Evolutionary conservation across 495 filamentous ascomycete species (phyloP).

Genomic region (Xylaria palmicola): DNA sequence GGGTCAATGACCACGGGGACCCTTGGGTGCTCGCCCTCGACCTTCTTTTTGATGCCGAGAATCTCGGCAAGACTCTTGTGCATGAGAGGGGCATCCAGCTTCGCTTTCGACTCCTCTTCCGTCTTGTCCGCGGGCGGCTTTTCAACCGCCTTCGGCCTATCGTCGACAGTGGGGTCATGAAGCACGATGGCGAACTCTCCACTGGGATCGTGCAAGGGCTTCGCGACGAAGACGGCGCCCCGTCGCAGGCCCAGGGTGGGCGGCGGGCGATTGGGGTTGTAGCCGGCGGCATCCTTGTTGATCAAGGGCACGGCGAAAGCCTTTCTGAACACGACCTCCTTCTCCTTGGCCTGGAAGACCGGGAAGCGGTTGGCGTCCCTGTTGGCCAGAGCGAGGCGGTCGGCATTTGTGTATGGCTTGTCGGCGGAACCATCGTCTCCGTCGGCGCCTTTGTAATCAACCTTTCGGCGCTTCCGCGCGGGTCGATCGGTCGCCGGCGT

Average conservation of each 20-base stretch:
- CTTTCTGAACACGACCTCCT: constrained; percentile 73
- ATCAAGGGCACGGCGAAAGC: constrained; percentile 84
- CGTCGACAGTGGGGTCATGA: constrained; percentile 92
- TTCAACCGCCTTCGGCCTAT: constrained; percentile 60
- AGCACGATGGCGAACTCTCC: constrained; percentile 97
- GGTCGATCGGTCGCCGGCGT: constrained; percentile 77
- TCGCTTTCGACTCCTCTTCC: constrained; percentile 49
- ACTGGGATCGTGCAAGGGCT: constrained; percentile 88
- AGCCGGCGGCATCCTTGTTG: constrained; percentile 70
- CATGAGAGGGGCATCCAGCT: constrained; percentile 76
- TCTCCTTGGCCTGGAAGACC: constrained; percentile 87
- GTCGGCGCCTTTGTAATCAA: constrained; percentile 86
- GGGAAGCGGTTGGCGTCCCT: constrained; percentile 88
- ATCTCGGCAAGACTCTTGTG: constrained; percentile 97
- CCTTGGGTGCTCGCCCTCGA: constrained; percentile 74
- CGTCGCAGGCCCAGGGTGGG: constrained; percentile 83
- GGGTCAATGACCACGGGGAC: constrained; percentile 98
- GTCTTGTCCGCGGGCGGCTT: constrained; percentile 52
- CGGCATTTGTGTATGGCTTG: constrained; percentile 85
- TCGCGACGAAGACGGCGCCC: constrained; percentile 83
- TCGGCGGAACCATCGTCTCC: constrained; percentile 67
- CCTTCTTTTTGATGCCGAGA: constrained; percentile 87
- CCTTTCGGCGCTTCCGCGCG: constrained; percentile 78
- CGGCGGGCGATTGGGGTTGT: constrained; percentile 75
- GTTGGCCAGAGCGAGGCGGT: constrained; percentile 80